Evolutionary conservation across 1,284 basidiomycete species (phyloP), one percentile per base, ranked within the genome.

Genomic region (Rhizopogon parksii): DNA sequence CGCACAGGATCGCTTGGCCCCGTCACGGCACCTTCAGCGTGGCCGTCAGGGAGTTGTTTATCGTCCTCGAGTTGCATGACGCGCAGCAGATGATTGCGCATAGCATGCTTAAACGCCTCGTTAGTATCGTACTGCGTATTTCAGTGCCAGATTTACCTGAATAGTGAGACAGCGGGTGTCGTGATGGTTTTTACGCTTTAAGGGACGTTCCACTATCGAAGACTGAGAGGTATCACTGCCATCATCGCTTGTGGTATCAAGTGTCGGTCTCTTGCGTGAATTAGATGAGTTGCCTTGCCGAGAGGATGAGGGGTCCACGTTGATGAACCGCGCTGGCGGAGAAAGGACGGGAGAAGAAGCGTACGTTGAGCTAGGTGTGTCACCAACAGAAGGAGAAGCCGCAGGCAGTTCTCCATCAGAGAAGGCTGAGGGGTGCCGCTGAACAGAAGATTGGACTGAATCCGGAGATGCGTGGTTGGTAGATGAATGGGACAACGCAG

Each of bases 121-220:
- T 56, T 38, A 63, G 39, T 36, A 50, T 46, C 40, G 43, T 40
- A 55, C 35, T 52, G 52, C 30, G 21, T 17, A 36, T 37, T 19
- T 8, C 24, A 38, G 25, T 30, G 36, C 36, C 36, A 7, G 19
- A 49, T 71, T 57, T 64, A 83, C 84, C 61, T 86, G 80, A 36
- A 86, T 77, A 0, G 83, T 86, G 35, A 82, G 68, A 63, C 77
- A 80, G 14, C 77, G 75, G 40, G 62, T 78, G 60, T 85, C 83
- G 54, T 82, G 82, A 42, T 81, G 78, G 54, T 74, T 83, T 32
- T 59, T 64, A 15, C 83, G 72, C 54, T 75, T 80, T 37, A 66
- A 55, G 2, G 70, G 74, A 6, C 64, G 68, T 40, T 57, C 56
- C 36, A 59, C 56, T 21, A 57, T 57, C 12, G 65, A 65, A n/a